These are phyloP conservation scores for Ceraceosorus bombacis DNA, from an alignment of 1,284 basidiomycete species.

Conservation along the genomic window DNA sequence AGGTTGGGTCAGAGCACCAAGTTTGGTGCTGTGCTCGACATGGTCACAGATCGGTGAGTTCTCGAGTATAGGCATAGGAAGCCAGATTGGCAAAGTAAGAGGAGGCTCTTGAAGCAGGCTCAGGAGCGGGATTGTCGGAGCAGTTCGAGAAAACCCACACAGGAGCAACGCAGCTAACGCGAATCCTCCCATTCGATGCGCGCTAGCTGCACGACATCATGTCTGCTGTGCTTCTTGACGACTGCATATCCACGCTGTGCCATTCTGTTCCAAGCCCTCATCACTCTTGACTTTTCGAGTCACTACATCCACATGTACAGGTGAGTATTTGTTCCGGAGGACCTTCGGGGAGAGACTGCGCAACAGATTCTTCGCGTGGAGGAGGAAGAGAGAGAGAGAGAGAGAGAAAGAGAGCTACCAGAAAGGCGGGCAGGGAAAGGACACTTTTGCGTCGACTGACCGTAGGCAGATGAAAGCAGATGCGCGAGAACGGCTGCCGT, in stretches of 20 bases:
- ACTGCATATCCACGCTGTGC: slow-evolving; percentile 77
- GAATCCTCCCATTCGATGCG: neutral
- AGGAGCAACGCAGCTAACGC: too few species aligned
- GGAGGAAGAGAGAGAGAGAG: too few species aligned
- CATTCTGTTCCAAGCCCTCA: slow-evolving; percentile 84
- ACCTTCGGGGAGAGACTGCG: too few species aligned
- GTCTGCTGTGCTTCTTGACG: slow-evolving; percentile 85
- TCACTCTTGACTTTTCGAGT: slow-evolving; percentile 92
- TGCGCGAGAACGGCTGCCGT: too few species aligned
- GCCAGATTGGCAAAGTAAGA: neutral
- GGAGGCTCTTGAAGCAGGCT: neutral
- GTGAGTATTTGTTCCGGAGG: slow-evolving; percentile 52
- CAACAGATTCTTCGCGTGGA: too few species aligned
- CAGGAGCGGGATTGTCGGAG: too few species aligned
- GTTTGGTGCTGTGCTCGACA: slow-evolving; percentile 96
- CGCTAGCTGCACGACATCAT: slow-evolving; percentile 86
- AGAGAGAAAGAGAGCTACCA: too few species aligned
- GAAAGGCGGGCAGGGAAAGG: too few species aligned
- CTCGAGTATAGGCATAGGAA: neutral
- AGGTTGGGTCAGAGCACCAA: slow-evolving; percentile 78
- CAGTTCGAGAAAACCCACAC: too few species aligned
- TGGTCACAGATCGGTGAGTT: slow-evolving; percentile 94
- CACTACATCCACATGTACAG: slow-evolving; percentile 99
- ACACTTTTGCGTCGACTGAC: too few species aligned
- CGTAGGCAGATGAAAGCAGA: neutral